Percentiles rank a stretch among this genome's conserved stretches.
Conservation (phyloP, 2,329 filamentous ascomycete species). For the Coniochaeta ligniaria region DNA sequence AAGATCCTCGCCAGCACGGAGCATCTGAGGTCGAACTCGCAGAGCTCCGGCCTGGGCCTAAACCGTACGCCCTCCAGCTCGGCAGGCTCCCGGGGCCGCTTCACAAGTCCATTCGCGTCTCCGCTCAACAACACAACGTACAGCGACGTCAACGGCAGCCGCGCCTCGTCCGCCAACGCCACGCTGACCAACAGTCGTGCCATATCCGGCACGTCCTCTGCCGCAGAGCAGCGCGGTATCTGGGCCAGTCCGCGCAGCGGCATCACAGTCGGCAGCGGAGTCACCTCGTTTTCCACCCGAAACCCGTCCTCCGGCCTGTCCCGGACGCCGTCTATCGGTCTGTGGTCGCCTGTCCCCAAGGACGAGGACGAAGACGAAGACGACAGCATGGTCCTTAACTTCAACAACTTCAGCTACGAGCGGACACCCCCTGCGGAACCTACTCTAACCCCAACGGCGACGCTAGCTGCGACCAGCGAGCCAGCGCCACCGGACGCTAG, state of each 20-base stretch:
- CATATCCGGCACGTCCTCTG: constrained; percentile 13
- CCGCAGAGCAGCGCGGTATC: constrained; percentile 12
- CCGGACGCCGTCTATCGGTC: constrained; percentile 35
- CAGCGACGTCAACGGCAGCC: constrained; percentile 22
- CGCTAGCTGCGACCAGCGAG: background rate
- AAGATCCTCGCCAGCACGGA: constrained; percentile 68
- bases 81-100: constrained; percentile 28
- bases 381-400: constrained; percentile 43
- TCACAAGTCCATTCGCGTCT: constrained; percentile 29
- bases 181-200: constrained; percentile 26
- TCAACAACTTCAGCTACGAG: constrained; percentile 44
- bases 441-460: background rate
- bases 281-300: constrained; percentile 21
- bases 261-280: constrained; percentile 31
- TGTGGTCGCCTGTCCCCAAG: constrained; percentile 36
- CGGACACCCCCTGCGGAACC: constrained; percentile 3
- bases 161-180: constrained; percentile 38
- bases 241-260: constrained; percentile 19
- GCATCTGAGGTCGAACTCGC: constrained; percentile 42
- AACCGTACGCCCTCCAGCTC: background rate
- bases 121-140: constrained; percentile 13
- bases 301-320: constrained; percentile 15
- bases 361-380: constrained; percentile 28
- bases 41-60: constrained; percentile 9
- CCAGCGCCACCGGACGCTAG: constrained; percentile 6